These are phyloP conservation scores for Diaporthe citri DNA, from an alignment of 2,329 filamentous ascomycete species.

Conservation along the genomic window DNA sequence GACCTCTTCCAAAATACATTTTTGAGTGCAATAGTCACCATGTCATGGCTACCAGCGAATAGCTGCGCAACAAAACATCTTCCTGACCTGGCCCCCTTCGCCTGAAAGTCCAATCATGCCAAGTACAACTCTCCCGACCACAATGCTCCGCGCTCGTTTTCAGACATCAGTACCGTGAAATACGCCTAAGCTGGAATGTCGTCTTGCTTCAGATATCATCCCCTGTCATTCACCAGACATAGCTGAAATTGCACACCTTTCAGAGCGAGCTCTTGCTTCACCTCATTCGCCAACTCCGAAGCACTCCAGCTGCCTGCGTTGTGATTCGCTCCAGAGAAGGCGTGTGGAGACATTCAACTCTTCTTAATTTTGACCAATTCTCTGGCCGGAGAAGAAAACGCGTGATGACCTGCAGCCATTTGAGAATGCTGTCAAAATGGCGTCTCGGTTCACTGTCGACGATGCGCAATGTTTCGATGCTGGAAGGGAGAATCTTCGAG, in stretches of 20 bases:
- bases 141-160: neutral
- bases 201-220: neutral
- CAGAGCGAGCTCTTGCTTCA: neutral
- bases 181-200: neutral
- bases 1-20: too few relatives aligned
- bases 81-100: neutral
- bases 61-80: neutral
- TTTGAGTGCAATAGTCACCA: too few relatives aligned
- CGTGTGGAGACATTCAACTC: neutral
- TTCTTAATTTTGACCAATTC: neutral
- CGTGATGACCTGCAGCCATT: neutral
- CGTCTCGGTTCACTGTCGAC: neutral
- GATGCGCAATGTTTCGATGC: neutral
- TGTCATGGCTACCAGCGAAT: neutral
- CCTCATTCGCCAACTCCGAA: neutral
- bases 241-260: neutral
- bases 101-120: neutral
- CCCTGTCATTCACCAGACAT: neutral
- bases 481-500: neutral
- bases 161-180: neutral
- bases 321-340: neutral
- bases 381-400: neutral
- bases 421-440: neutral
- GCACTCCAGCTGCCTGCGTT: neutral
- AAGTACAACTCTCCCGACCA: neutral